A percentile compares a stretch with the other conserved stretches of the same genome.
Evolutionary conservation across 2,329 filamentous ascomycete species (phyloP).

Genomic region (Cordyceps tenuipes): DNA sequence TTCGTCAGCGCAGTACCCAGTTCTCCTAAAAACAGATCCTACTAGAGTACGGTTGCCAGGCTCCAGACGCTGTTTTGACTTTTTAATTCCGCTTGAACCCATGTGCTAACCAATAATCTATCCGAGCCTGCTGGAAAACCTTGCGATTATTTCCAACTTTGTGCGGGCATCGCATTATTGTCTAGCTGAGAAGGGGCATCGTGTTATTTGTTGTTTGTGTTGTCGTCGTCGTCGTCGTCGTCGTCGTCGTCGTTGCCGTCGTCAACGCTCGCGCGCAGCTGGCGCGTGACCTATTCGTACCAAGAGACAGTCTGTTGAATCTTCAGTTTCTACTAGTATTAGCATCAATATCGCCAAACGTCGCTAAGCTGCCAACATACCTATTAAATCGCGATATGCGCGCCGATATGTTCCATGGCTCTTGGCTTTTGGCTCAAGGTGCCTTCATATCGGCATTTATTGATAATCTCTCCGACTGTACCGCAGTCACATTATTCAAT

Average conservation of each 20-base stretch:
- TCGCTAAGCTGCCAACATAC: slow-evolving; percentile 15
- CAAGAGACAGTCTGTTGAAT: not conserved
- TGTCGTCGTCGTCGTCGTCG: too few species aligned
- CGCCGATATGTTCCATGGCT: slow-evolving; percentile 21
- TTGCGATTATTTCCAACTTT: not conserved
- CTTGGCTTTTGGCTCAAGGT: slow-evolving; percentile 3
- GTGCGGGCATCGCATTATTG: not conserved
- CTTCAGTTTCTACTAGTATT: not conserved
- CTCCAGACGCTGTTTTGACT: too few species aligned
- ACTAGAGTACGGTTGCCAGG: not conserved
- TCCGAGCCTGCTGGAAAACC: not conserved
- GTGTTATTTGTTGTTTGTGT: not conserved
- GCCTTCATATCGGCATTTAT: slow-evolving; percentile 19
- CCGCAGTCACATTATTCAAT: slow-evolving; percentile 18
- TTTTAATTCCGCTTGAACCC: too few species aligned
- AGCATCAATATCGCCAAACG: not conserved
- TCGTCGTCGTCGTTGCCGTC: not conserved
- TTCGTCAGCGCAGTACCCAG: too few species aligned
- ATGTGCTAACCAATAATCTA: not conserved
- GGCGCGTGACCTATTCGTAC: not conserved
- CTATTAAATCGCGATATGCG: slow-evolving; percentile 19
- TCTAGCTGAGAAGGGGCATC: not conserved
- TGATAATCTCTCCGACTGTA: not conserved
- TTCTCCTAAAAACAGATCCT: not conserved
- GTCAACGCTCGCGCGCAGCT: not conserved